Evolutionary conservation across 2,329 filamentous ascomycete species (phyloP).

Genomic region (Microdochium trichocladiopsis): DNA sequence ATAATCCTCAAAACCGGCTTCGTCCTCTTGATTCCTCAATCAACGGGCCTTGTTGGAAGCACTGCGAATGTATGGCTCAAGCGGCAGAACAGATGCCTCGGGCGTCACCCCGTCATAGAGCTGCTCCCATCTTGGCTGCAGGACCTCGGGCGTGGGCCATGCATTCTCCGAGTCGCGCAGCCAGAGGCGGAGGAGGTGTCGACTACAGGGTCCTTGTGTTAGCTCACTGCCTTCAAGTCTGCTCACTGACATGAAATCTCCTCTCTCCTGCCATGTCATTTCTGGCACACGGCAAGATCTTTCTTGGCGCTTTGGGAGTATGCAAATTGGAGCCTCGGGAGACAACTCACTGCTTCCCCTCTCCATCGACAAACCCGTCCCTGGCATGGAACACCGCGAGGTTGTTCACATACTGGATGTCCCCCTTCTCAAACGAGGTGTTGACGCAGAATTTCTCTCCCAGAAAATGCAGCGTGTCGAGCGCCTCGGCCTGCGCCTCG

Average conservation of each 20-base stretch:
- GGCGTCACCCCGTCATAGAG: conserved; percentile 44
- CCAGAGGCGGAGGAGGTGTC: conserved; percentile 43
- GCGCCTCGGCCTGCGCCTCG: conserved; percentile 43
- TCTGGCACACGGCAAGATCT: too few relatives aligned
- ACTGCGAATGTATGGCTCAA: conserved; percentile 43
- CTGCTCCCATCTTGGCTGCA: conserved; percentile 41
- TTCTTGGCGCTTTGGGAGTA: too few relatives aligned
- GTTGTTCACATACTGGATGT: conserved; percentile 50
- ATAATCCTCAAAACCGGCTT: too few relatives aligned
- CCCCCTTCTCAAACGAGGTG: conserved; percentile 40
- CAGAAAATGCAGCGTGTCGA: conserved; percentile 42
- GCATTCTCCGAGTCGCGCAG: conserved; percentile 39
- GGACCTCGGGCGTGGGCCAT: conserved; percentile 36
- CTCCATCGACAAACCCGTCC: conserved; percentile 37
- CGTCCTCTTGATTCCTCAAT: too few relatives aligned
- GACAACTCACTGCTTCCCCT: conserved; percentile 32
- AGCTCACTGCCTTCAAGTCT: conserved; percentile 34
- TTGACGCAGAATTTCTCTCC: conserved; percentile 37
- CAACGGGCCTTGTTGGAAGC: conserved; percentile 20
- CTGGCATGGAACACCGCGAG: conserved; percentile 45
- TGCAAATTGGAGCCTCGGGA: too few relatives aligned
- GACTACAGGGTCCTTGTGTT: conserved; percentile 22
- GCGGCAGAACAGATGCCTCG: conserved; percentile 46
- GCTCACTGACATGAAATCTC: background rate
- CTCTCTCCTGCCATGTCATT: too few relatives aligned